Evolutionary conservation across 495 filamentous ascomycete species (phyloP).

Genomic region (Glarea lozoyensis): DNA sequence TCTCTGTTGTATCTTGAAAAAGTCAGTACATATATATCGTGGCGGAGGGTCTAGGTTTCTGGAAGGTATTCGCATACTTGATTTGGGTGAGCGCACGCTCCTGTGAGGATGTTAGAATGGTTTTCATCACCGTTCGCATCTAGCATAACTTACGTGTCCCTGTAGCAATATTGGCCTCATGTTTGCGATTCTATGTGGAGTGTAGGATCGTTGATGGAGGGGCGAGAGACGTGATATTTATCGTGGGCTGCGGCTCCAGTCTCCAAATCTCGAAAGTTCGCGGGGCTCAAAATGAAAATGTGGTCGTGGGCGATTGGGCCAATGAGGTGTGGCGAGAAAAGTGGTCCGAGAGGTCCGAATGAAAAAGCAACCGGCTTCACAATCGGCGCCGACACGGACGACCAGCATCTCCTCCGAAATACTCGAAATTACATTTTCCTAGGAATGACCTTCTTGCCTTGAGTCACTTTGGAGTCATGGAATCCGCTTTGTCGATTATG

Average conservation of each 20-base stretch:
- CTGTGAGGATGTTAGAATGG: conserved; percentile 29
- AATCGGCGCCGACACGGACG: too few species aligned
- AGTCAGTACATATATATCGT: conserved; percentile 8
- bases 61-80: conserved; percentile 47
- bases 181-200: conserved; percentile 20
- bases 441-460: too few species aligned
- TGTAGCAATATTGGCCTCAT: conserved; percentile 95
- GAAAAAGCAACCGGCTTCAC: too few species aligned
- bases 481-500: too few species aligned
- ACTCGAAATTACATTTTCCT: too few species aligned
- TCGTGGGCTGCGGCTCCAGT: not conserved
- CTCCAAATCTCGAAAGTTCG: not conserved
- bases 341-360: too few species aligned
- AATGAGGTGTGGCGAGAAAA: too few species aligned
- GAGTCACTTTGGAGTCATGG: conserved; percentile 1
- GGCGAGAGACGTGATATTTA: not conserved
- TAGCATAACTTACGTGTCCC: conserved; percentile 63
- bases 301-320: not conserved
- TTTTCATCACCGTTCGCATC: too few species aligned
- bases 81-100: conserved; percentile 98
- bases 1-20: conserved; percentile 73
- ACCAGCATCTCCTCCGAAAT: too few species aligned
- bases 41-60: not conserved
- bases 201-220: not conserved
- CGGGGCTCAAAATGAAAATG: conserved; percentile 3